Percentiles rank a stretch among this genome's conserved stretches.
These are phyloP conservation scores for Mercurialis annua DNA, from an alignment of 345 rosid genomes.

Conservation along the genomic window DNA sequence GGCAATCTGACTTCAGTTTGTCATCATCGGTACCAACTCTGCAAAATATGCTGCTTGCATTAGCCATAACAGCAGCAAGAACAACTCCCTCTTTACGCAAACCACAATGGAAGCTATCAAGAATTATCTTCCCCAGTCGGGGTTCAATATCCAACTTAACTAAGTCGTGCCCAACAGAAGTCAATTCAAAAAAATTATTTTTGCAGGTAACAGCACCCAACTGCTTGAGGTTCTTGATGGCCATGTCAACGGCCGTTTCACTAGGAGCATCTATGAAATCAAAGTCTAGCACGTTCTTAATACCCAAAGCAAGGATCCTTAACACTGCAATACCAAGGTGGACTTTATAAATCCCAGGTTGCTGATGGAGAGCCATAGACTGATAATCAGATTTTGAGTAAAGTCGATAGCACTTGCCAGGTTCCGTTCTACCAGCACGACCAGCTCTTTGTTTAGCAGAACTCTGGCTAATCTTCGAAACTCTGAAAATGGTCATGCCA, in stretches of 20 bases:
- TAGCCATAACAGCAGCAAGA: conserved; percentile 89
- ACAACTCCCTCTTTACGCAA: conserved; percentile 80
- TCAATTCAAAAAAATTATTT: conserved; percentile 48
- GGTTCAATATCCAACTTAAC: conserved; percentile 91
- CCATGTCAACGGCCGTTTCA: conserved; percentile 61
- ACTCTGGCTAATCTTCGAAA: conserved; percentile 69
- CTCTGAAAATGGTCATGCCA: conserved; percentile 82
- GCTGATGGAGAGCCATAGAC: conserved; percentile 60
- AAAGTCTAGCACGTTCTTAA: conserved; percentile 52
- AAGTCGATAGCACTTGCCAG: conserved; percentile 82
- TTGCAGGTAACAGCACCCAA: conserved; percentile 61
- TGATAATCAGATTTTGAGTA: conserved; percentile 52
- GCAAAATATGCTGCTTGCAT: conserved; percentile 85
- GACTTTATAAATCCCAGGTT: conserved; percentile 85
- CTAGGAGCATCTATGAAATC: conserved; percentile 88
- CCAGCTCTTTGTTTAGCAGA: conserved; percentile 92
- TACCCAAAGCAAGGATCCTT: conserved; percentile 76
- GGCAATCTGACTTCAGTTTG: conserved; percentile 72
- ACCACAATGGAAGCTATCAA: conserved; percentile 44
- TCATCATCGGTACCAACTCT: conserved; percentile 70
- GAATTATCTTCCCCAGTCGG: conserved; percentile 76
- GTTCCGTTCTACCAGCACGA: conserved; percentile 95
- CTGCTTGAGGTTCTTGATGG: conserved; percentile 68
- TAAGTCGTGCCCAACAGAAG: conserved; percentile 54
- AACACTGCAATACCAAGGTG: conserved; percentile 87